Evolutionary conservation across 345 rosid species (phyloP).

Genomic region (Odontarrhena argentea): DNA sequence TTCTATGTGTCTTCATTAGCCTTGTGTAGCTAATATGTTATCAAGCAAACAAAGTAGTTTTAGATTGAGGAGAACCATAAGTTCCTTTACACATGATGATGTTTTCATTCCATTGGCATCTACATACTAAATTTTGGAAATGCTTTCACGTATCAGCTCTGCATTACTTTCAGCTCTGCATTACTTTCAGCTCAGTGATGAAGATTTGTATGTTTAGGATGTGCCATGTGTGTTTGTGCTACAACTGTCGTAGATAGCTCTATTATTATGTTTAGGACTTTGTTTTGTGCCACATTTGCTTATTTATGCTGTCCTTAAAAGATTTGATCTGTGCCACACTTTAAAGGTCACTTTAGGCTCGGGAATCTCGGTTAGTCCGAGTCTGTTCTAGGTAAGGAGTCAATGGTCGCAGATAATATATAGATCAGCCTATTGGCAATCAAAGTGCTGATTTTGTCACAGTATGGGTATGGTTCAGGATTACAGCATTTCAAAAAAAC

Average conservation of each 20-base stretch:
- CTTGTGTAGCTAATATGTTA: constrained; percentile 6
- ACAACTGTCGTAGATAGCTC: too few species aligned
- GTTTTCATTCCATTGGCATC: neutral
- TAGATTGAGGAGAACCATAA: neutral
- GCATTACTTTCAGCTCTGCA: neutral
- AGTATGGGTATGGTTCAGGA: constrained; percentile 3
- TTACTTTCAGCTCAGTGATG: neutral
- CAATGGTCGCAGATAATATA: neutral
- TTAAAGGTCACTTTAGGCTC: neutral
- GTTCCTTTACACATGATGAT: neutral
- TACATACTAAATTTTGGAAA: neutral
- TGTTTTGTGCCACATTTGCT: neutral
- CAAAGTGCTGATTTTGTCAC: constrained; percentile 3
- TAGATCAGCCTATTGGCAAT: neutral
- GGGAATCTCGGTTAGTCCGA: neutral
- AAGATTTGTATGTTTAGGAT: neutral
- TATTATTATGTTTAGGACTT: neutral
- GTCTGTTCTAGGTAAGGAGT: neutral
- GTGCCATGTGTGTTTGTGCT: neutral
- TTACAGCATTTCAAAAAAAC: neutral
- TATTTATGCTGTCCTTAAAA: neutral
- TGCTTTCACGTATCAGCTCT: neutral
- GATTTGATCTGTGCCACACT: neutral
- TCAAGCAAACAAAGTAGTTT: neutral
- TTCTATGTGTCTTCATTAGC: neutral